Conservation (phyloP, 768 basidiomycete species). For the Suillus variegatus region DNA sequence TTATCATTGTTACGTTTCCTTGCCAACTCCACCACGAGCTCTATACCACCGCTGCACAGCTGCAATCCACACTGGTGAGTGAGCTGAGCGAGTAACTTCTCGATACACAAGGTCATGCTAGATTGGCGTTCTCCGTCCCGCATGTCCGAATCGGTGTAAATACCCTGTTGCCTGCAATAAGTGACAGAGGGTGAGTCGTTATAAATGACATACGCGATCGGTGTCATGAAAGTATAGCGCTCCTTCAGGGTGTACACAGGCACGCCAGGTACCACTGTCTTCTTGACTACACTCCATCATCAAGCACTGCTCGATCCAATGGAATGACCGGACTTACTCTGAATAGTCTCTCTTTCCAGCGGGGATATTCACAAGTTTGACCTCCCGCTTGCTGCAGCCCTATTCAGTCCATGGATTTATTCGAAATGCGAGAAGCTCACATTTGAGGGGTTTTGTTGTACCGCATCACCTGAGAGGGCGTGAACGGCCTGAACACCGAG, state of each 20-base stretch:
- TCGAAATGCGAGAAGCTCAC: background rate
- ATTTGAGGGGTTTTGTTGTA: background rate
- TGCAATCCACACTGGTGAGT: background rate
- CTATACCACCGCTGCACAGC: background rate
- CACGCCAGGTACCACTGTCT: slow-evolving; percentile 33
- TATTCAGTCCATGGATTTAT: background rate
- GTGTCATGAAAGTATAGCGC: slow-evolving; percentile 50
- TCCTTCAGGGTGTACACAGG: slow-evolving; percentile 55
- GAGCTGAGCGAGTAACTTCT: background rate
- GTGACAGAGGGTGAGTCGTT: background rate
- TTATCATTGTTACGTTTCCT: rapidly evolving
- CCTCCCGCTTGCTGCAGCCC: background rate
- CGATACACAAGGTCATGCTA: background rate
- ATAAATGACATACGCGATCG: slow-evolving; percentile 34
- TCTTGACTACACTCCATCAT: background rate
- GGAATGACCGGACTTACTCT: background rate
- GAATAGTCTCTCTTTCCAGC: background rate
- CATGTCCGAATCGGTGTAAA: slow-evolving; percentile 51
- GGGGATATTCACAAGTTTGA: background rate
- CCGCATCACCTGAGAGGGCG: background rate
- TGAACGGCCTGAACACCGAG: background rate
- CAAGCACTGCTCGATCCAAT: background rate
- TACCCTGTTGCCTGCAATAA: slow-evolving; percentile 29
- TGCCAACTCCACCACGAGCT: background rate
- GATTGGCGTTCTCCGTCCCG: slow-evolving; percentile 3